Percentiles rank a stretch among this genome's conserved stretches.
Evolutionary conservation across 2,329 filamentous ascomycete species (phyloP).

Genomic region (Ascochyta viciae-villosae): DNA sequence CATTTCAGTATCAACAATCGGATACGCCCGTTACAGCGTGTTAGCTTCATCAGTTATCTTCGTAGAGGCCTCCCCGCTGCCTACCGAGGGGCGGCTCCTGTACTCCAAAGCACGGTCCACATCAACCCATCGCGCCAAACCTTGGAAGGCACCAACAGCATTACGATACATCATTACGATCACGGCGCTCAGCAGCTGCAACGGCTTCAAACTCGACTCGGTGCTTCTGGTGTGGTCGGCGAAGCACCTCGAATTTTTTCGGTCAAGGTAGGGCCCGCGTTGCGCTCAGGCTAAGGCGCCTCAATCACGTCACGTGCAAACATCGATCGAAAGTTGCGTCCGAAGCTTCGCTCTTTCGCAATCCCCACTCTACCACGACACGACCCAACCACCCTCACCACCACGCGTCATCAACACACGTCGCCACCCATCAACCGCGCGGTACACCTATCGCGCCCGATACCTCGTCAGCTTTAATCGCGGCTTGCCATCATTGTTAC

Average conservation of each 20-base stretch:
- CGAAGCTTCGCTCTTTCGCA: conserved; percentile 32
- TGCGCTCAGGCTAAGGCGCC: conserved; percentile 24
- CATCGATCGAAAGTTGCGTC: conserved; percentile 26
- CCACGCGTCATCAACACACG: conserved; percentile 45
- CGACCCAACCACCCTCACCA: conserved; percentile 44
- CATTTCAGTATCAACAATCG: conserved; percentile 7
- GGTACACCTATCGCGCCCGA: conserved; percentile 34
- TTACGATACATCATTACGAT: conserved; percentile 30
- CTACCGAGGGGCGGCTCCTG: conserved; percentile 19
- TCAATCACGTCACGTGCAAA: conserved; percentile 33
- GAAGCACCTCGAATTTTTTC: conserved; percentile 34
- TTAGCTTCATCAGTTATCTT: neutral
- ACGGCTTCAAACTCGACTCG: conserved; percentile 20
- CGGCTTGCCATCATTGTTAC: conserved; percentile 39
- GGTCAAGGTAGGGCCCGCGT: conserved; percentile 17
- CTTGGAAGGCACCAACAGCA: conserved; percentile 34
- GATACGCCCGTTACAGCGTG: conserved; percentile 5
- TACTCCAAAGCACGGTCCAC: conserved; percentile 33
- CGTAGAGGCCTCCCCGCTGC: conserved; percentile 1
- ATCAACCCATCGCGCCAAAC: conserved; percentile 36
- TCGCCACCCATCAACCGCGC: conserved; percentile 42
- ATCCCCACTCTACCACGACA: conserved; percentile 39
- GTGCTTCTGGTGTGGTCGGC: conserved; percentile 12
- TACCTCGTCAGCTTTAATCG: conserved; percentile 39
- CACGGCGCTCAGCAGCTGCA: conserved; percentile 33